phyloP scores from a whole-genome alignment of 345 rosid genomes.

The Citrus inodora region DNA sequence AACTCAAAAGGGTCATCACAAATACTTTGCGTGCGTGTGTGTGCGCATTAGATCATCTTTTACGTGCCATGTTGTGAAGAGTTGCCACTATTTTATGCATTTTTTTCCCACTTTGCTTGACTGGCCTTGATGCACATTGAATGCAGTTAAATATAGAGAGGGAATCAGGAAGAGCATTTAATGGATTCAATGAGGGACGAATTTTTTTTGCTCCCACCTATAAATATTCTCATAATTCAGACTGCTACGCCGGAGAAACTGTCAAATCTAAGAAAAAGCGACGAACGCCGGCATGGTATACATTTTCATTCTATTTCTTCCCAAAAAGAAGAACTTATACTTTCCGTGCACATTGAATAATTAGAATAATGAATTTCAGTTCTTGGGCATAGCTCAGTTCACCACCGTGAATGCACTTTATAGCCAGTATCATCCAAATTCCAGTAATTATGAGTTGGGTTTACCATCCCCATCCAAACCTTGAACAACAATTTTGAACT shows the following conservation, averaged over 20 bases:
- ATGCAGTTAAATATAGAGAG: slow-evolving; percentile 76
- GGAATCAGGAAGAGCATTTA: slow-evolving; percentile 84
- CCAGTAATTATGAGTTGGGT: too few relatives aligned
- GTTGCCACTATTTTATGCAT: background rate
- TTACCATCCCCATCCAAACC: background rate
- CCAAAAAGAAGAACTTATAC: too few relatives aligned
- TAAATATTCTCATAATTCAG: slow-evolving; percentile 82
- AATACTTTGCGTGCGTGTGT: too few relatives aligned
- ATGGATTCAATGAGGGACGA: slow-evolving; percentile 73
- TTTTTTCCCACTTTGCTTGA: background rate
- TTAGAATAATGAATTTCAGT: background rate
- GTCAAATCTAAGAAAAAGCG: slow-evolving; percentile 90
- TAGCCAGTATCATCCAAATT: too few relatives aligned
- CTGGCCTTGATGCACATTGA: background rate
- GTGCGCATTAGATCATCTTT: background rate
- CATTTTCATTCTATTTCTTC: background rate
- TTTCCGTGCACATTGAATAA: background rate
- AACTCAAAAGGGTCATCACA: too few relatives aligned
- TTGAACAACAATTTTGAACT: background rate
- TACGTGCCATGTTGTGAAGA: background rate
- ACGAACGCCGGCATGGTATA: slow-evolving; percentile 95
- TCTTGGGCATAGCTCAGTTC: too few relatives aligned
- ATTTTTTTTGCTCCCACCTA: slow-evolving; percentile 88
- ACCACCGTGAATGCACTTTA: too few relatives aligned
- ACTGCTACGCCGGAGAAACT: slow-evolving; percentile 83